These are phyloP conservation scores for Botrytis tulipae DNA, from an alignment of 2,329 filamentous ascomycete species.

Conservation along the genomic window DNA sequence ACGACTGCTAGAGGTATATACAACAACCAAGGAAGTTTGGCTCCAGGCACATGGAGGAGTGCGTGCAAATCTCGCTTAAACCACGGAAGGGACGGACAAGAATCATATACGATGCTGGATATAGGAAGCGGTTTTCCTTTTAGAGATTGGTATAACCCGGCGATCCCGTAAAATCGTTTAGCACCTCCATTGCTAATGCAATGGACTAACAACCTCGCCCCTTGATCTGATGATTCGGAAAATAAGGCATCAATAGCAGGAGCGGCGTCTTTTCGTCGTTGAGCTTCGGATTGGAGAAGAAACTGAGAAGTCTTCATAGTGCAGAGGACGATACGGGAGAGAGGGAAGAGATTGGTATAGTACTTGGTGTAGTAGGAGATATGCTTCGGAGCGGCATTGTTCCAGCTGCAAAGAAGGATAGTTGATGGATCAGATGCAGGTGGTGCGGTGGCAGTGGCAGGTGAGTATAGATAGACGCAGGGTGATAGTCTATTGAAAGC, in stretches of 20 bases:
- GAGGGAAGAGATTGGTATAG: slow-evolving; percentile 51
- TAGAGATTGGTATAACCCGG: slow-evolving; percentile 21
- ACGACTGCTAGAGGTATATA: slow-evolving; percentile 26
- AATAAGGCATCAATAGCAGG: slow-evolving; percentile 33
- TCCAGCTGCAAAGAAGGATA: slow-evolving; percentile 57
- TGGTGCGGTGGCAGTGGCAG: slow-evolving; percentile 15
- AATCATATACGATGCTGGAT: slow-evolving; percentile 29
- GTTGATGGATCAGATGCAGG: slow-evolving; percentile 33
- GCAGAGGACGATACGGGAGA: slow-evolving; percentile 50
- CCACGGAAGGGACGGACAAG: slow-evolving; percentile 32
- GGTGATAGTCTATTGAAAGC: slow-evolving; percentile 30
- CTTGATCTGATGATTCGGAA: slow-evolving; percentile 24
- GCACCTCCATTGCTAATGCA: slow-evolving; percentile 59
- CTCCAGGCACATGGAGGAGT: slow-evolving; percentile 22
- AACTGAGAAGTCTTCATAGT: slow-evolving; percentile 47
- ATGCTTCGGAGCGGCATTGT: slow-evolving; percentile 54
- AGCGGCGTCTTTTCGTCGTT: slow-evolving; percentile 36
- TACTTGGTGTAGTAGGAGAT: slow-evolving; percentile 55
- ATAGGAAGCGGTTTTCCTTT: slow-evolving; percentile 27
- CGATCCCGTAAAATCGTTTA: slow-evolving; percentile 35
- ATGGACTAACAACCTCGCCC: slow-evolving; percentile 48
- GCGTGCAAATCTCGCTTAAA: slow-evolving; percentile 33
- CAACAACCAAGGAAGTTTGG: slow-evolving; percentile 23
- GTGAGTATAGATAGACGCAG: slow-evolving; percentile 29
- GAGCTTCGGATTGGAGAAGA: slow-evolving; percentile 42